Conservation (phyloP, 1,284 basidiomycete species). For the Papiliotrema laurentii region DNA sequence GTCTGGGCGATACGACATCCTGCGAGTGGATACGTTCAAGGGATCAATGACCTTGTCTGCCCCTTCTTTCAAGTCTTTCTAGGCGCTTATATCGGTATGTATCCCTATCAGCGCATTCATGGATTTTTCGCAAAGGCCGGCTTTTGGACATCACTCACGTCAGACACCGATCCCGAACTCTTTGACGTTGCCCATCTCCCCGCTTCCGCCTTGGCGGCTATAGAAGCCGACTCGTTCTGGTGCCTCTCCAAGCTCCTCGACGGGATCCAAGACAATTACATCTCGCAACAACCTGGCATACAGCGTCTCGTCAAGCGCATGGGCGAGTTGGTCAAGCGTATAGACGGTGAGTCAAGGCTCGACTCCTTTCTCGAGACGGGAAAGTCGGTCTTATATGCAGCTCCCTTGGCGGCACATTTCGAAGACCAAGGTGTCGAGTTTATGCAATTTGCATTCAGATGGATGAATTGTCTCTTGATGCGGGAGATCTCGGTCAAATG, state of each 20-base stretch:
- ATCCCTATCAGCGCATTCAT: slow-evolving; percentile 1
- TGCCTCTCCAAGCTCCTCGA: slow-evolving; percentile 88
- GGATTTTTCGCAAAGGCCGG: background rate
- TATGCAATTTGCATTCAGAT: slow-evolving; percentile 96
- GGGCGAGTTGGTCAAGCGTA: slow-evolving; percentile 84
- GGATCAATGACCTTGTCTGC: slow-evolving; percentile 93
- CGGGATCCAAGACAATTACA: slow-evolving; percentile 97
- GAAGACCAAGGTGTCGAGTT: slow-evolving; percentile 89
- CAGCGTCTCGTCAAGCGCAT: slow-evolving; percentile 85
- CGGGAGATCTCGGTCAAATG: slow-evolving; percentile 90
- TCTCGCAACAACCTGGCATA: slow-evolving; percentile 89
- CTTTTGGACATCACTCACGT: slow-evolving; percentile 5
- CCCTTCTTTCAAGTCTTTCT: slow-evolving; percentile 94
- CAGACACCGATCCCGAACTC: slow-evolving; percentile 72
- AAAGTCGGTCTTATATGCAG: slow-evolving; percentile 48
- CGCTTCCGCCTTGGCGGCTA: slow-evolving; percentile 63
- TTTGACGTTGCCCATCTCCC: slow-evolving; percentile 78
- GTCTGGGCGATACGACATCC: slow-evolving; percentile 98
- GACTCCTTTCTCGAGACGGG: background rate
- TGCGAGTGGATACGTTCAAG: slow-evolving; percentile 93
- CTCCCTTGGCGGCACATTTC: slow-evolving; percentile 74
- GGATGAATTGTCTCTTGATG: slow-evolving; percentile 98
- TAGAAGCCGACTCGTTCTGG: slow-evolving; percentile 96
- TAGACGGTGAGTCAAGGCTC: slow-evolving; percentile 63
- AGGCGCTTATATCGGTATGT: slow-evolving; percentile 71